Evolutionary conservation across 2,329 filamentous ascomycete genomes (phyloP), one percentile per base, ranked within the genome.

Genomic region (Microsporum audouinii): DNA sequence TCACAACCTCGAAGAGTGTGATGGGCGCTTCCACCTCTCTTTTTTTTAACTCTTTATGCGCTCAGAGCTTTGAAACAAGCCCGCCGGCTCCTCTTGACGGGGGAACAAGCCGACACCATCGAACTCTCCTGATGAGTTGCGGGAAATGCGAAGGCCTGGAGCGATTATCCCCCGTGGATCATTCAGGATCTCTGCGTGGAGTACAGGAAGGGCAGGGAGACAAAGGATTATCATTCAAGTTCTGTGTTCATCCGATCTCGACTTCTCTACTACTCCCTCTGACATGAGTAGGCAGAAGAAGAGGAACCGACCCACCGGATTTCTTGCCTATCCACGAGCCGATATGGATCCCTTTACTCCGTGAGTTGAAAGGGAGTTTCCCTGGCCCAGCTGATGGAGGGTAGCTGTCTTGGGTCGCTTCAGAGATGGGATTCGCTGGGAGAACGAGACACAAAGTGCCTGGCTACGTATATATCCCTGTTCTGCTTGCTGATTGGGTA

Each of bases 371-470:
- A 55, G 33, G 51, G 33, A 55, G 51, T 17, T 38, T 34, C 31
- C 51, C 51, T 23, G 57, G 60, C 61, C 61, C 63, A 66, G 65
- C 63, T 66, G 63, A 66, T 63, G 64, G 65, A 62, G 64, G 65
- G 65, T 63, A 39, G 58, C 8, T 57, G 60, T 66, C 65, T 66
- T 66, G 65, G 64, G 60, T 49, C 55, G 57, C 63, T 61, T 66
- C 62, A 14, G 43, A 27, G 57, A 60, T 64, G 59, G 62, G 65
- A 67, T 67, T 67, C 65, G 65, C 63, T 61, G 61, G 31, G 55
- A 5, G 39, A 53, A 41, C 55, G 59, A 51, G 55, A 38, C 59
- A 59, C 65, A 64, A 62, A 63, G 56, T 58, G 51, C 34, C 58
- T 56, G 41, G 39, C 51, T 59, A 31, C n/a, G 57, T 36, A 29